phyloP scores from a whole-genome alignment of 345 rosid species.

The Dovyalis caffra region DNA sequence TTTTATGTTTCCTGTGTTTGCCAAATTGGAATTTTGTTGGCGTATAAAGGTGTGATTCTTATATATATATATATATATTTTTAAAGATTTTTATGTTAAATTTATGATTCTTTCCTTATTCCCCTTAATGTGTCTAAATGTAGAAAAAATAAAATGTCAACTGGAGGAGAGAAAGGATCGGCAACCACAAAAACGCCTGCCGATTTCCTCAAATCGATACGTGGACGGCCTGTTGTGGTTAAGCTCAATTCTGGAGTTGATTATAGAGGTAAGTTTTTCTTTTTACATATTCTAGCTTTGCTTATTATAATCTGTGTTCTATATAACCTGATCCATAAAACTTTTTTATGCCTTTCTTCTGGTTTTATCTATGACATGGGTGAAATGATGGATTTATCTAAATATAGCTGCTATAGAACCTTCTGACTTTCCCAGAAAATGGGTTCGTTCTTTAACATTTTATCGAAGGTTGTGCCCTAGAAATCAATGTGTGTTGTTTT shows the following conservation, averaged over 20 bases:
- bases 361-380: background rate
- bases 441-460: background rate
- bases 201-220: slow-evolving; percentile 90
- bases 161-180: slow-evolving; percentile 49
- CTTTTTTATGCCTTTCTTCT: background rate
- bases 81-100: background rate
- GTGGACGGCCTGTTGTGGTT: slow-evolving; percentile 91
- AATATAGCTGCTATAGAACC: background rate
- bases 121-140: background rate
- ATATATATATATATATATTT: no score
- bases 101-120: background rate
- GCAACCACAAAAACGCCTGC: slow-evolving; percentile 55
- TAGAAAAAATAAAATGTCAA: slow-evolving; percentile 52
- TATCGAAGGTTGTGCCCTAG: background rate
- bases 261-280: slow-evolving; percentile 59
- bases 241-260: slow-evolving; percentile 93
- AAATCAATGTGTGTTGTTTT: background rate
- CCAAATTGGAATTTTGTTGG: no score
- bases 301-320: background rate
- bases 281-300: background rate
- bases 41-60: no score
- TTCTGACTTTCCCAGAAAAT: background rate
- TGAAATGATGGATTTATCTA: background rate
- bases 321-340: background rate
- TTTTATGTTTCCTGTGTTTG: no score